Conservation (phyloP, 2,329 filamentous ascomycete genomes). For the Gnomoniopsis sp. region DNA sequence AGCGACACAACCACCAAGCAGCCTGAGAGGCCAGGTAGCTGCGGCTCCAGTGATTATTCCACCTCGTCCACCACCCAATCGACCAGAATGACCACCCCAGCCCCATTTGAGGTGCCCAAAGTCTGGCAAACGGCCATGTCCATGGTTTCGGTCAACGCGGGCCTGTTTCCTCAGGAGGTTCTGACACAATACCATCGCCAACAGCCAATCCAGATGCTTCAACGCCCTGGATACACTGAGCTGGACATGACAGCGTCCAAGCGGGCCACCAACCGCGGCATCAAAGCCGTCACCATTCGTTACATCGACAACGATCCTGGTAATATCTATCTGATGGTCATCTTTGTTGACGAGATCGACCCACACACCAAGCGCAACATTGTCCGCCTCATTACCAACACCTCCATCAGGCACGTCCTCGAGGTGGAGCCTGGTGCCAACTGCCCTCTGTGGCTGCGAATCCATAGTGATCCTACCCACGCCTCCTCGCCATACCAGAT, state of each 20-base stretch:
- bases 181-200: constrained; percentile 9
- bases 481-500: constrained; percentile 7
- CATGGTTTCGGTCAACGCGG: constrained; percentile 15
- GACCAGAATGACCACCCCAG: neutral
- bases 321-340: constrained; percentile 10
- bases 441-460: constrained; percentile 15
- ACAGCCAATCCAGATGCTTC: neutral
- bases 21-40: neutral
- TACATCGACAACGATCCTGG: constrained; percentile 13
- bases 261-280: constrained; percentile 2
- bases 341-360: constrained; percentile 3
- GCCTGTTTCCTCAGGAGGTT: constrained; percentile 9
- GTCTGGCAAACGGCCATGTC: constrained; percentile 15
- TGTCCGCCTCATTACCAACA: constrained; percentile 13
- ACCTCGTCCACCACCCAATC: neutral
- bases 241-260: constrained; percentile 11
- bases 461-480: neutral
- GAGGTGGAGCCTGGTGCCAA: constrained; percentile 9
- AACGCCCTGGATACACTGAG: neutral
- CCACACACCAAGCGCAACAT: neutral
- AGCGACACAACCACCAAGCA: neutral
- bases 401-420: constrained; percentile 15
- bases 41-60: neutral
- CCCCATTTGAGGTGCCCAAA: constrained; percentile 12
- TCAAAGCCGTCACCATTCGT: constrained; percentile 7